phyloP scores from a whole-genome alignment of 306 rosid genomes.

The Rosa multiflora region DNA sequence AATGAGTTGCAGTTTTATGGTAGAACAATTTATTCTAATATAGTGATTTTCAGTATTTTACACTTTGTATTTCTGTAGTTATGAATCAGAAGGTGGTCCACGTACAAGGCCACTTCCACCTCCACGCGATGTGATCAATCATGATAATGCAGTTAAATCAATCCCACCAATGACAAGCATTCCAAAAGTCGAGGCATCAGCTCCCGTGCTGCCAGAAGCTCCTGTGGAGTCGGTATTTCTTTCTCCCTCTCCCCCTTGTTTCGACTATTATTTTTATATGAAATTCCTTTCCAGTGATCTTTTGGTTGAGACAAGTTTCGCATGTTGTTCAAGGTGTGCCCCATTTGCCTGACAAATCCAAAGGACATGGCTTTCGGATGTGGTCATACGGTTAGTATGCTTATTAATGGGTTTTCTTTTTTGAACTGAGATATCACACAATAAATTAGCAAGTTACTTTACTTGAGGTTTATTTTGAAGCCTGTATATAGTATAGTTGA shows the following conservation, averaged over 20 bases:
- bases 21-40: not conserved
- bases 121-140: slow-evolving; percentile 66
- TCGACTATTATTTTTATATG: slow-evolving; percentile 6
- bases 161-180: slow-evolving; percentile 31
- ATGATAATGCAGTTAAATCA: slow-evolving; percentile 52
- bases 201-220: slow-evolving; percentile 24
- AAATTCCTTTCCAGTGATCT: slow-evolving; percentile 18
- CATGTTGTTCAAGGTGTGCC: slow-evolving; percentile 65
- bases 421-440: not conserved
- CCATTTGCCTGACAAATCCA: slow-evolving; percentile 84
- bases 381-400: slow-evolving; percentile 78
- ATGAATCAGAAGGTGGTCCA: slow-evolving; percentile 36
- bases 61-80: slow-evolving; percentile 36
- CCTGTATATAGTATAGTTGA: not conserved
- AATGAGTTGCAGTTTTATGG: slow-evolving; percentile 6
- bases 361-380: slow-evolving; percentile 99
- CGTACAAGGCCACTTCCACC: slow-evolving; percentile 69
- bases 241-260: slow-evolving; percentile 3
- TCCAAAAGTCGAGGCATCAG: slow-evolving; percentile 41
- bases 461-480: not conserved
- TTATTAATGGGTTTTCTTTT: not conserved
- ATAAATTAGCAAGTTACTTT: not conserved
- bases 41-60: slow-evolving; percentile 19
- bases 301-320: slow-evolving; percentile 25
- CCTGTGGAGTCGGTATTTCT: slow-evolving; percentile 55